Base-by-base conservation (phyloP, 768 basidiomycete species). In the Termitomyces sp. region DNA sequence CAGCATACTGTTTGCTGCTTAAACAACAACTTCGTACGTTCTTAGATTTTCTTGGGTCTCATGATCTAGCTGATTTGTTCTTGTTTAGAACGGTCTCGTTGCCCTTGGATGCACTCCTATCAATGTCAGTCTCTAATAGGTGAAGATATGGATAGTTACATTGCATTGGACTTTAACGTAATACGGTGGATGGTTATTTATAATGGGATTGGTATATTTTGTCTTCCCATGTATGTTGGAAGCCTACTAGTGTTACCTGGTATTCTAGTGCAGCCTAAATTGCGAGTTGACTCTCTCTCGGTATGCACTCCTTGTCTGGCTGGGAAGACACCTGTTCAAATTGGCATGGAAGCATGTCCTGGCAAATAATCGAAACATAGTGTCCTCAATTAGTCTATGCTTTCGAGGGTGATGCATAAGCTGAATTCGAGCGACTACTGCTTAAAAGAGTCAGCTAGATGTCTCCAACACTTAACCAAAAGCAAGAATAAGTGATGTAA, bases 41-140 rank as follows among this genome's bases (percentile, higher is more conserved):
- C 15, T 50, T 15, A 41, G 17, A 17, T 19, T 31, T 14, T 5
- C 31, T n/a, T 56, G 3, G 3, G 1, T 21, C n/a, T 23, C 7
- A 30, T 21, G 43, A 41, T 49, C 10, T 43, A 1, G 4, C 40
- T 46, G 1, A 26, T 47, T 41, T 1, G 38, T 28, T 11, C 2
- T 4, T 40, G 19, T 57, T 15, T 23, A 57, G 56, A 52, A 57
- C 15, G 56, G 56, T 50, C 35, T 57, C 41, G 44, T 57, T 21
- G 44, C 50, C 11, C n/a, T 57, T 38, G 56, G 56, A 26, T 57
- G 56, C 44, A 47, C 44, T 46, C 56, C 56, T 42, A 52, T 57
- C 15, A 33, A 51, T 31, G 17, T 26, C 12, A 28, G 26, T 26
- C 10, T 38, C 17, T 50, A 38, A n/a, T 38, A 14, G 7, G 3